Conservation (phyloP, 495 filamentous ascomycete species). For the Endocarpon pusillum region DNA sequence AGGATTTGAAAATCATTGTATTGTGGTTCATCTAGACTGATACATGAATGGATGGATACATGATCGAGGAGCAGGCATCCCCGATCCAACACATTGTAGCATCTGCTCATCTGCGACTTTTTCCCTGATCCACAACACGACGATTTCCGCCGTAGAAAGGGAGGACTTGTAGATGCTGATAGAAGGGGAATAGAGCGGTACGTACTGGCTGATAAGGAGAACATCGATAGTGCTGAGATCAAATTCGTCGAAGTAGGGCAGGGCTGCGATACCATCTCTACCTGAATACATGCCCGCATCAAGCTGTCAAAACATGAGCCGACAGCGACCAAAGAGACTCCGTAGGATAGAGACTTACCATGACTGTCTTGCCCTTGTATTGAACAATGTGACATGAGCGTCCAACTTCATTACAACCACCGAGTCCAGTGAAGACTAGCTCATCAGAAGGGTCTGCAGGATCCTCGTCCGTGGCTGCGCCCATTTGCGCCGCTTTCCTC, state of each 20-base stretch:
- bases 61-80: too few relatives aligned
- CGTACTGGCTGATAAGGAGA: conserved; percentile 95
- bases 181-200: conserved; percentile 3
- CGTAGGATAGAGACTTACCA: conserved; percentile 40
- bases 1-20: conserved; percentile 18
- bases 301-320: conserved; percentile 37
- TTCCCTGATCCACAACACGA: too few relatives aligned
- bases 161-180: too few relatives aligned
- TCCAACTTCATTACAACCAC: conserved; percentile 93
- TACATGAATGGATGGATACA: conserved; percentile 14
- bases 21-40: conserved; percentile 19
- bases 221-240: conserved; percentile 95
- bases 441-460: conserved; percentile 69
- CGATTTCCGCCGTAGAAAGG: too few relatives aligned
- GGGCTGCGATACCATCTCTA: conserved; percentile 83
- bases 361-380: conserved; percentile 98
- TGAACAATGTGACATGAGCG: conserved; percentile 94
- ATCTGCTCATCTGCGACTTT: too few relatives aligned
- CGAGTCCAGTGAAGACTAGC: conserved; percentile 80
- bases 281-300: conserved; percentile 94
- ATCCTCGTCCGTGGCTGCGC: conserved; percentile 40
- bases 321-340: neutral
- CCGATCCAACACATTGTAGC: conserved; percentile 5
- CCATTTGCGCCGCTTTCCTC: conserved; percentile 54
- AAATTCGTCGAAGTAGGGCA: conserved; percentile 97